These are phyloP conservation scores for Orbilia ellipsospora DNA, from an alignment of 2,329 filamentous ascomycete species.

Conservation along the genomic window DNA sequence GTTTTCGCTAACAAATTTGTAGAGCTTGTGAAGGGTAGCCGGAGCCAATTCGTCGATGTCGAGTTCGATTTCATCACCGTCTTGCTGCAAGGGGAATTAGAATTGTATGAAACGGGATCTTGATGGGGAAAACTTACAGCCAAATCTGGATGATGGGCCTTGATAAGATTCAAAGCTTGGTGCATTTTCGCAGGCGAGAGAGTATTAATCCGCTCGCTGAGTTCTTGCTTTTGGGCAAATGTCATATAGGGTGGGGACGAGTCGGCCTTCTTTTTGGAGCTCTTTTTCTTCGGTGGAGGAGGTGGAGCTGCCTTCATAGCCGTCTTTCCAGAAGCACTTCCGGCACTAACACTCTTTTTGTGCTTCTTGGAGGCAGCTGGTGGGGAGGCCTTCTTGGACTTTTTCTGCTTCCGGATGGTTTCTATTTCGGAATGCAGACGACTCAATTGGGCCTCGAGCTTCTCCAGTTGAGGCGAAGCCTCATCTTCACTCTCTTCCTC, in stretches of 20 bases:
- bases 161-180: conserved; percentile 87
- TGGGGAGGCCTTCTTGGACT: conserved; percentile 66
- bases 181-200: conserved; percentile 82
- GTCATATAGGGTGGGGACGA: conserved; percentile 68
- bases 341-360: conserved; percentile 54
- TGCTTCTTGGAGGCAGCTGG: conserved; percentile 68
- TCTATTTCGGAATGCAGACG: conserved; percentile 64
- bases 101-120: background rate
- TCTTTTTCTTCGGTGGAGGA: conserved; percentile 56
- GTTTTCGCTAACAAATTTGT: conserved; percentile 67
- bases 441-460: conserved; percentile 75
- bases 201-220: conserved; percentile 84
- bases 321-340: conserved; percentile 64
- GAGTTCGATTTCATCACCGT: conserved; percentile 69
- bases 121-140: conserved; percentile 27
- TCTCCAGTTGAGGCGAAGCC: conserved; percentile 75
- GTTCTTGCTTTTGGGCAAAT: conserved; percentile 86
- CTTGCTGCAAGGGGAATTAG: conserved; percentile 60
- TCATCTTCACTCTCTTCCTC: conserved; percentile 72
- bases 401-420: conserved; percentile 69
- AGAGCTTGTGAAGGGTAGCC: conserved; percentile 68
- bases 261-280: conserved; percentile 64
- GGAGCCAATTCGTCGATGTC: conserved; percentile 72
- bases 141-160: conserved; percentile 80
- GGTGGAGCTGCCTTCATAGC: conserved; percentile 60